Base-by-base conservation (phyloP, 1,284 basidiomycete genomes). In the Hymenochaete sp. region DNA sequence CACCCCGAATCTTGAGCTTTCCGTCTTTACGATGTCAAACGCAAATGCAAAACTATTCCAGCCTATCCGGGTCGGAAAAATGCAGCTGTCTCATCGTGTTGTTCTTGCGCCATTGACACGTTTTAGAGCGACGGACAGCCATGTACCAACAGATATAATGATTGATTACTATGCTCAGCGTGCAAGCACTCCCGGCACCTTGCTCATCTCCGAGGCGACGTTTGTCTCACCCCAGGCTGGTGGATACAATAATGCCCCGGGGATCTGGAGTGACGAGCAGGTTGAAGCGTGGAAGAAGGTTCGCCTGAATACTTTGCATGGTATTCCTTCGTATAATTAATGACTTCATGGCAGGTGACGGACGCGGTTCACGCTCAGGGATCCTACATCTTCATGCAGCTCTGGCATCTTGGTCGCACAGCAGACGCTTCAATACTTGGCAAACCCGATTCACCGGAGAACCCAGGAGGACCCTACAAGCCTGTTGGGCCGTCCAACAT, bases 351-450 rank as follows among this genome's bases (percentile, higher is more conserved):
- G 18, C 24, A 56, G 52, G 49, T 65, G 38, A 59, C 57, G 16
- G 59, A 58, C 26, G 62, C 57, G 8, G 67, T 71, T 0, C 74
- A 76, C 53, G 61, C 59, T 1, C 67, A 71, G 42, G 67, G 62
- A 4, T 68, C 65, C 0, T 61, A 56, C 53, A 70, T 77, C 48
- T 73, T 62, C 55, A 22, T 62, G 3, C 75, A 79, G 53, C 58
- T 75, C 0, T 73, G 72, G 73, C 70, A 71, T 0, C 56, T 72
- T 19, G 74, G 72, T 3, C 61, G 71, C 13, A 59, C 63, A 1
- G 67, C 67, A 2, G 47, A 60, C 4, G 55, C 58, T 1, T 46
- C 54, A 0, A 50, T 66, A 3, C 62, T 69, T 4, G 48, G 48
- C 7, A 49, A 55, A 21, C 52, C 59, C 4, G 10, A 48, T 25